Percentiles rank a stretch among this genome's conserved stretches.
These are phyloP conservation scores for Immersiporthe knoxdaviesiana DNA, from an alignment of 2,329 filamentous ascomycete species.

Conservation along the genomic window DNA sequence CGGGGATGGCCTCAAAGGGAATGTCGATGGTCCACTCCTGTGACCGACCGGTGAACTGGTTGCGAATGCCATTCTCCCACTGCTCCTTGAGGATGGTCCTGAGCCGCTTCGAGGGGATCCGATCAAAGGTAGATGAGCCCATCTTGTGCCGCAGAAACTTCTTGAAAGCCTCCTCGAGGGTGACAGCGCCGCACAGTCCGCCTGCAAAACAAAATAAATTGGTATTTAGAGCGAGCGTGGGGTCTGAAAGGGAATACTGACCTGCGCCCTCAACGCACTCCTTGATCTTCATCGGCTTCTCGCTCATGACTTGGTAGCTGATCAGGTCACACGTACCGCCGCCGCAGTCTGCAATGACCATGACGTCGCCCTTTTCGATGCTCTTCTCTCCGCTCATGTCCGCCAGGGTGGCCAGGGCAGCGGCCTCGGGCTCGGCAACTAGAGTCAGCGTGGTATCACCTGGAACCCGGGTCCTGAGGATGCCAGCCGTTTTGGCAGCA, in stretches of 20 bases:
- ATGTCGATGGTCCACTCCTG: background rate
- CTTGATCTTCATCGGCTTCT: conserved; percentile 36
- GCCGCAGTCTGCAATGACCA: conserved; percentile 26
- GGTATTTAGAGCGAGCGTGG: background rate
- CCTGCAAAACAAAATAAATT: background rate
- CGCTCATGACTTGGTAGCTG: conserved; percentile 39
- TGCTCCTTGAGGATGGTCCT: background rate
- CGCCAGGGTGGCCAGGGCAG: conserved; percentile 43
- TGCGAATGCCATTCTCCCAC: background rate
- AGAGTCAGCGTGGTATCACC: conserved; percentile 41
- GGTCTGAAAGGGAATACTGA: conserved; percentile 22
- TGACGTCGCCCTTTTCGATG: background rate
- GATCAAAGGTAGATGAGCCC: background rate
- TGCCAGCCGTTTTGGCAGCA: conserved; percentile 42
- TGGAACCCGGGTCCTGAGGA: conserved; percentile 35
- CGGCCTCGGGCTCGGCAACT: conserved; percentile 50
- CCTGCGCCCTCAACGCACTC: conserved; percentile 46
- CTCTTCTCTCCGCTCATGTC: conserved; percentile 26
- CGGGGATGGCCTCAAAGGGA: background rate
- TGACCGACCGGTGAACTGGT: background rate
- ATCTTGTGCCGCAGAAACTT: background rate
- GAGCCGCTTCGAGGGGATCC: background rate
- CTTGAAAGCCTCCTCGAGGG: background rate
- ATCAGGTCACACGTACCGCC: conserved; percentile 43
- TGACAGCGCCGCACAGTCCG: background rate